Evolutionary conservation across 1,284 basidiomycete genomes (phyloP).

Genomic region (Takashimella tepidaria): DNA sequence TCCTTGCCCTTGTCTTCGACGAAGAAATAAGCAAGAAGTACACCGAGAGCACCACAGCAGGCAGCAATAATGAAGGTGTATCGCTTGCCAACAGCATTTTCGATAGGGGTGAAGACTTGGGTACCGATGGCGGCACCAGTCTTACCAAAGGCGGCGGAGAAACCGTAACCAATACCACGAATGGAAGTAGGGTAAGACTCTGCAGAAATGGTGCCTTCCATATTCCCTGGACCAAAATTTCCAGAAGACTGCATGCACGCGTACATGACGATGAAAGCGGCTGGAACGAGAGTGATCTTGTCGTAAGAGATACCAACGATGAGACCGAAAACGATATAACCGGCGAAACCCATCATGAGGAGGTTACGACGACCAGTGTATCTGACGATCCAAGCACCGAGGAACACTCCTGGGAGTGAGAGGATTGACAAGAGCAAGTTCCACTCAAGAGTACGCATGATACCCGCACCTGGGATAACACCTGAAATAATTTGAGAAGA

Average conservation of each 20-base stretch:
- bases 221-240: constrained; percentile 68
- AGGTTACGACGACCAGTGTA: constrained; percentile 36
- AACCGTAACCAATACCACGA: constrained; percentile 64
- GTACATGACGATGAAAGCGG: constrained; percentile 35
- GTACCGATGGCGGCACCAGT: constrained; percentile 70
- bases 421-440: constrained; percentile 64
- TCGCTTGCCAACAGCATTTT: constrained; percentile 46
- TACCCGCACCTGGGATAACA: constrained; percentile 55
- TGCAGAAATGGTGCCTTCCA: constrained; percentile 57
- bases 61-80: constrained; percentile 41
- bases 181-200: constrained; percentile 64
- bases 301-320: constrained; percentile 63
- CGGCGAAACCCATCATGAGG: constrained; percentile 67
- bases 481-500: constrained; percentile 60
- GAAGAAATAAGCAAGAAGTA: constrained; percentile 41
- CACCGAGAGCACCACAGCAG: constrained; percentile 37
- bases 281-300: constrained; percentile 60
- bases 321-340: constrained; percentile 67
- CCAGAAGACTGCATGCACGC: constrained; percentile 49
- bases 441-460: constrained; percentile 56
- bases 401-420: constrained; percentile 61
- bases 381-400: constrained; percentile 62
- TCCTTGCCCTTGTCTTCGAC: constrained; percentile 45
- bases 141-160: constrained; percentile 64
- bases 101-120: constrained; percentile 70